These are phyloP conservation scores for Ascochyta clinopodiicola DNA, from an alignment of 2,329 filamentous ascomycete species.

Conservation along the genomic window DNA sequence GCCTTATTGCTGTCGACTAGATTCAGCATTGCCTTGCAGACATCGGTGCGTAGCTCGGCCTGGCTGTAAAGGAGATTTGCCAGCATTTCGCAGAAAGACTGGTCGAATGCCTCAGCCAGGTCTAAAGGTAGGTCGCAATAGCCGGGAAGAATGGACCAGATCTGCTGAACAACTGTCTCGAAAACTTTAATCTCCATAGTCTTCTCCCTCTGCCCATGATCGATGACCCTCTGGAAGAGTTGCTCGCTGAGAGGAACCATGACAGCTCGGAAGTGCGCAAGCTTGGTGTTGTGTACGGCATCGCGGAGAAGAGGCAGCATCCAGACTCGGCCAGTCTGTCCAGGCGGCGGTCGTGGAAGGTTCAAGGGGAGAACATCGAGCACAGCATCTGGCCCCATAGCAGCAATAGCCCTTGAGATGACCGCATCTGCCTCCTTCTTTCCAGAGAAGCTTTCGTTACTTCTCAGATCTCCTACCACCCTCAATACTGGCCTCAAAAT, in stretches of 20 bases:
- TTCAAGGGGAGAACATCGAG: constrained; percentile 86
- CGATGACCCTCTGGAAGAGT: constrained; percentile 87
- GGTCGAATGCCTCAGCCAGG: constrained; percentile 73
- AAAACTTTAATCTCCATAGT: constrained; percentile 98
- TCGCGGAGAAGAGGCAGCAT: constrained; percentile 90
- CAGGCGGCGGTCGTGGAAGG: constrained; percentile 75
- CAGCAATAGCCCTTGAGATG: constrained; percentile 83
- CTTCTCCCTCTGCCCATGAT: constrained; percentile 82
- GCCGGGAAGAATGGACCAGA: constrained; percentile 90
- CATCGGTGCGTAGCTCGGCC: constrained; percentile 81
- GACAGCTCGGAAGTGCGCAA: constrained; percentile 83
- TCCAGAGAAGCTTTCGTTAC: constrained; percentile 85
- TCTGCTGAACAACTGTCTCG: constrained; percentile 93
- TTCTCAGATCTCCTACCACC: constrained; percentile 83
- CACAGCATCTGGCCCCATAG: constrained; percentile 87
- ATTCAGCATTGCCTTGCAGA: constrained; percentile 85
- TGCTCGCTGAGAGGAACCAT: constrained; percentile 88
- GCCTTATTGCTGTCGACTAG: constrained; percentile 91
- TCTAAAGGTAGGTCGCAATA: constrained; percentile 95
- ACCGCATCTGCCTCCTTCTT: constrained; percentile 96
- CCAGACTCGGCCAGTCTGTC: constrained; percentile 89
- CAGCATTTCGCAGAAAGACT: constrained; percentile 85
- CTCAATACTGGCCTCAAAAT: constrained; percentile 77
- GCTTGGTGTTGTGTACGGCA: constrained; percentile 84
- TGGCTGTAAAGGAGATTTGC: constrained; percentile 94